Evolutionary conservation across 306 rosid genomes (phyloP).

Genomic region (Vigna trinervia): DNA sequence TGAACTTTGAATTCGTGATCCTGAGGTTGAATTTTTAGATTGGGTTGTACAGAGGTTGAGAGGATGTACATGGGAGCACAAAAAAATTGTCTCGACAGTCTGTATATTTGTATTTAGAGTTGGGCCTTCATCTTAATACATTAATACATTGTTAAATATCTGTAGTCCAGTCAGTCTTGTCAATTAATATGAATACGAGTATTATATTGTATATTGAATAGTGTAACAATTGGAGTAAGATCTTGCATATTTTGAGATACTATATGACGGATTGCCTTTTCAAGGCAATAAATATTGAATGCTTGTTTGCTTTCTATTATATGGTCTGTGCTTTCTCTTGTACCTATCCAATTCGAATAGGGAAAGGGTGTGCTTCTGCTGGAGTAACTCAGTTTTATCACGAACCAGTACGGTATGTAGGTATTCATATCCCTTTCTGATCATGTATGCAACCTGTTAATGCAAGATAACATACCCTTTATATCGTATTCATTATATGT

Average conservation of each 20-base stretch:
- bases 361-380: constrained; percentile 95
- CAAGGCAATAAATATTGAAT: constrained; percentile 50
- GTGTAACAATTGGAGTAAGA: constrained; percentile 25
- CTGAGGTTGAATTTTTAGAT: not conserved
- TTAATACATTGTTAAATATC: not conserved
- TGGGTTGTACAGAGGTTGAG: constrained; percentile 21
- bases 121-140: not conserved
- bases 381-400: constrained; percentile 90
- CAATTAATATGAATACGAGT: constrained; percentile 2
- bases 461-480: constrained; percentile 40
- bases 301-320: constrained; percentile 59
- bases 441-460: constrained; percentile 58
- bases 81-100: not conserved
- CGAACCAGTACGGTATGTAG: constrained; percentile 92
- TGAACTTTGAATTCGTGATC: not conserved
- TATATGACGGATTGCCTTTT: constrained; percentile 50
- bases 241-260: constrained; percentile 31
- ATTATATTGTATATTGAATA: constrained; percentile 12
- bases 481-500: constrained; percentile 30
- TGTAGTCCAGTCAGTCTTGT: constrained; percentile 11
- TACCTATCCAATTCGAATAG: constrained; percentile 80
- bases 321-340: constrained; percentile 67
- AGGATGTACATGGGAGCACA: constrained; percentile 7
- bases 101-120: constrained; percentile 29
- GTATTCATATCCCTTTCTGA: constrained; percentile 70